Conservation (phyloP, 2,329 filamentous ascomycete genomes). For the Colletotrichum shisoi region DNA sequence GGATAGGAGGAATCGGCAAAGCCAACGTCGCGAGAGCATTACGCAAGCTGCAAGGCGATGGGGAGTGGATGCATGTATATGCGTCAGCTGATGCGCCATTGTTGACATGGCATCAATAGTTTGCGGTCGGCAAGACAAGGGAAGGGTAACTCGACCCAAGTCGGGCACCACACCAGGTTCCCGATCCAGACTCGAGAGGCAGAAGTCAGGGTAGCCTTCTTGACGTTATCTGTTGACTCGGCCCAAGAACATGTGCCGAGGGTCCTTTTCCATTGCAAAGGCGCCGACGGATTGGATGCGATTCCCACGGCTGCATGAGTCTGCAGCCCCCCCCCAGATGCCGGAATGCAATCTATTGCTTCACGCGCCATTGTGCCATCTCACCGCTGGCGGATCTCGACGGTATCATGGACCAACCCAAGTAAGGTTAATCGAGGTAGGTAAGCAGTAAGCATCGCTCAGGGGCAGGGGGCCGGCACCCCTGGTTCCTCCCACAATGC, state of each 20-base stretch:
- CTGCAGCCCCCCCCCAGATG: background rate
- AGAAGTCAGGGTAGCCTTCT: background rate
- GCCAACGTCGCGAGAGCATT: background rate
- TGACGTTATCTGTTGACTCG: constrained; percentile 3
- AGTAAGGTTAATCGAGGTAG: constrained; percentile 13
- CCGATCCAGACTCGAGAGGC: background rate
- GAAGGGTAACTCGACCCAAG: background rate
- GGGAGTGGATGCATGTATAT: background rate
- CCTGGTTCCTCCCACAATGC: constrained; percentile 26
- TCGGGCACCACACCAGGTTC: background rate
- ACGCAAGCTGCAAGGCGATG: constrained; percentile 8
- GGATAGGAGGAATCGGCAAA: too few relatives aligned
- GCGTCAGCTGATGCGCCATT: constrained; percentile 23
- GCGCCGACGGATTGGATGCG: background rate
- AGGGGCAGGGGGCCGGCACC: constrained; percentile 28
- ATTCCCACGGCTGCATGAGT: background rate
- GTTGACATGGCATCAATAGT: constrained; percentile 24
- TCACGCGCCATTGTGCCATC: constrained; percentile 2
- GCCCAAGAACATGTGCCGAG: background rate
- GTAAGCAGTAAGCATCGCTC: constrained; percentile 19
- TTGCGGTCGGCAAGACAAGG: background rate
- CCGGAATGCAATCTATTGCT: constrained; percentile 13
- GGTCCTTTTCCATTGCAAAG: background rate
- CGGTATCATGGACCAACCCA: constrained; percentile 16
- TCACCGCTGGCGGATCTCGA: background rate